Conservation (phyloP, 164 flowering plant species). For the Berberis vulgaris region DNA sequence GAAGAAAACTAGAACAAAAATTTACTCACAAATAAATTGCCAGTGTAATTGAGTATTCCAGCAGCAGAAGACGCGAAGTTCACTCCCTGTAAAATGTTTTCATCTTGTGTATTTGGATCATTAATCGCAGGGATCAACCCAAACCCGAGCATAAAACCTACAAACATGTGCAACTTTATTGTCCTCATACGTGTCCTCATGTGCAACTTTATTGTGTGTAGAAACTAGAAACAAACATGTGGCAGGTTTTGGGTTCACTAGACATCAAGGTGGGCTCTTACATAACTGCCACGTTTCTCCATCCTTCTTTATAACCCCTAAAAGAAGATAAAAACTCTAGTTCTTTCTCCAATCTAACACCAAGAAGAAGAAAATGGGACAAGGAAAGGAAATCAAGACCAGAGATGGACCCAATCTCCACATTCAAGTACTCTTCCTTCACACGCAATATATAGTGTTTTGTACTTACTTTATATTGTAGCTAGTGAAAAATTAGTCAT, state of each 20-base stretch:
- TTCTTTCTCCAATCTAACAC: not conserved
- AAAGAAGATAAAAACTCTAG: no score
- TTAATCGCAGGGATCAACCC: not conserved
- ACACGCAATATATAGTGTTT: not conserved
- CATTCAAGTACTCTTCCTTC: slow-evolving; percentile 31
- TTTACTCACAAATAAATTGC: not conserved
- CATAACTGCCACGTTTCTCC: no score
- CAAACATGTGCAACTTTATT: not conserved
- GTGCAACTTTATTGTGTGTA: no score
- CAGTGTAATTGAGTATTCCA: not conserved
- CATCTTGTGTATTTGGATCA: not conserved
- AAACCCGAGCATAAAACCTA: not conserved
- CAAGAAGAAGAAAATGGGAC: slow-evolving; percentile 26
- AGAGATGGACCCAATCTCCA: slow-evolving; percentile 32
- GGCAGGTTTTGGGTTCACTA: no score
- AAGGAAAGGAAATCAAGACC: slow-evolving; percentile 43
- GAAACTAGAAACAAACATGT: no score
- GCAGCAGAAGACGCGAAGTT: not conserved
- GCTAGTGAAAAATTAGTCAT: no score
- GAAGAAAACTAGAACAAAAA: no score
- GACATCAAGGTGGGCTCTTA: no score
- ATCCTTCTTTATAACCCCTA: no score
- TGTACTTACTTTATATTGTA: no score
- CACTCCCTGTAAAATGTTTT: not conserved
- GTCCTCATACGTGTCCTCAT: no score